Conservation (phyloP, 228 moss, liverwort and hornwort species). For the Sphagnum magellanicum region DNA sequence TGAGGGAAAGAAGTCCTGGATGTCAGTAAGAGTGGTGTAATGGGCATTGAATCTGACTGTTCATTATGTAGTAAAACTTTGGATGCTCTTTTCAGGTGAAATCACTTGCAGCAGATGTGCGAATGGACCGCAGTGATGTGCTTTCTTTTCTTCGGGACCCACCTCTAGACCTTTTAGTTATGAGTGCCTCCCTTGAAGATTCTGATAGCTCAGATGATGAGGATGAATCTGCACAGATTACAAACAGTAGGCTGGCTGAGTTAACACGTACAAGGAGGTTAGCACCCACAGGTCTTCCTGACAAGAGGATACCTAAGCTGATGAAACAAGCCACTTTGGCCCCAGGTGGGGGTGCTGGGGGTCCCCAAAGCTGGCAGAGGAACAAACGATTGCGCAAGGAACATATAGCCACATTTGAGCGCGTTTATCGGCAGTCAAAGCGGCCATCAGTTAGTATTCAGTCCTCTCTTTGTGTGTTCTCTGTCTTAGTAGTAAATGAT, state of each 20-base stretch:
- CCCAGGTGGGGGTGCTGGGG: slow-evolving; percentile 28
- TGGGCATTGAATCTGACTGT: background rate
- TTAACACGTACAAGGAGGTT: slow-evolving; percentile 3
- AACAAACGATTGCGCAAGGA: slow-evolving; percentile 83
- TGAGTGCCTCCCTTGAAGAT: slow-evolving; percentile 40
- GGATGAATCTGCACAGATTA: background rate
- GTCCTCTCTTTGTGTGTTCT: background rate
- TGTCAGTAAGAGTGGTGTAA: background rate
- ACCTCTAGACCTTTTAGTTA: slow-evolving; percentile 76
- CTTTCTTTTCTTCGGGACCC: slow-evolving; percentile 76
- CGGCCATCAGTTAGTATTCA: slow-evolving; percentile 63
- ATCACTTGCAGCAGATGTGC: slow-evolving; percentile 66
- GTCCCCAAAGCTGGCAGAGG: slow-evolving; percentile 54
- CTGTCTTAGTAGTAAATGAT: background rate
- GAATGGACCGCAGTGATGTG: slow-evolving; percentile 75
- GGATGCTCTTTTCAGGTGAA: slow-evolving; percentile 48
- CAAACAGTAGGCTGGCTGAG: slow-evolving; percentile 2
- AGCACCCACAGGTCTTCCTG: background rate
- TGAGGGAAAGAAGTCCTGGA: background rate
- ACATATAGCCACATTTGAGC: slow-evolving; percentile 86
- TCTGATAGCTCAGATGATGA: slow-evolving; percentile 20
- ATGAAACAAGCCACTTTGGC: slow-evolving; percentile 9
- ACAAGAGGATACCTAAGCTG: slow-evolving; percentile 22
- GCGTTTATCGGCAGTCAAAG: slow-evolving; percentile 63
- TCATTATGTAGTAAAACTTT: too few relatives aligned